These are phyloP conservation scores for Pachyrhizus erosus DNA, from an alignment of 306 rosid species.

Conservation along the genomic window DNA sequence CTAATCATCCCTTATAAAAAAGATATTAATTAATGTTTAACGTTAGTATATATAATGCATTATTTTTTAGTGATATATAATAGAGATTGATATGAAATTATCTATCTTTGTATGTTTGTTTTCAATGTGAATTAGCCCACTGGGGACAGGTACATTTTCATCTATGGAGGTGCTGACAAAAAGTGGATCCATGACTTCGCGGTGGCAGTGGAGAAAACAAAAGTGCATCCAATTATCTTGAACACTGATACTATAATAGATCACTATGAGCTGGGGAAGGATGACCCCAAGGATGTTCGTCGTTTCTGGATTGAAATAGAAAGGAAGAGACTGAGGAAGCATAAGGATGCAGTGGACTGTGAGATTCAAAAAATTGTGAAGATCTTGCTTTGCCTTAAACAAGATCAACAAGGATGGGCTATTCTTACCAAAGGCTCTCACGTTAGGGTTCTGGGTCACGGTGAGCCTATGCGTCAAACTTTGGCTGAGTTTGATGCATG, in stretches of 20 bases:
- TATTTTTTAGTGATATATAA: not conserved
- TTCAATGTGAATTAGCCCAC: slow-evolving; percentile 35
- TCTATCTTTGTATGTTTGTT: not conserved
- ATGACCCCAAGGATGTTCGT: slow-evolving; percentile 30
- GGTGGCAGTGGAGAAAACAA: slow-evolving; percentile 36
- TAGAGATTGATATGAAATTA: not conserved
- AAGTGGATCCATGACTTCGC: slow-evolving; percentile 43
- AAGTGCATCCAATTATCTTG: slow-evolving; percentile 22
- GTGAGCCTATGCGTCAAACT: slow-evolving; percentile 44
- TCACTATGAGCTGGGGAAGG: slow-evolving; percentile 40
- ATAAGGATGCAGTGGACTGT: slow-evolving; percentile 35
- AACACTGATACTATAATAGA: slow-evolving; percentile 46
- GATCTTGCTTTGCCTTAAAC: slow-evolving; percentile 43
- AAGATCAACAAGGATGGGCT: slow-evolving; percentile 48
- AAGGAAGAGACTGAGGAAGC: slow-evolving; percentile 48
- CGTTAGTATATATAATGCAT: not conserved
- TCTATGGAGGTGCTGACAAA: slow-evolving; percentile 47
- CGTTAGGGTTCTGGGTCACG: slow-evolving; percentile 43
- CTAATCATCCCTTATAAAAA: not conserved
- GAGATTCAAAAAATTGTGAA: slow-evolving; percentile 45
- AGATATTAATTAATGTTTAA: not conserved
- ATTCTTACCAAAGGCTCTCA: slow-evolving; percentile 44
- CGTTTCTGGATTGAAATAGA: slow-evolving; percentile 54
- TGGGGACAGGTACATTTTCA: slow-evolving; percentile 48
- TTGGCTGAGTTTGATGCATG: slow-evolving; percentile 44